phyloP scores from a whole-genome alignment of 2,329 filamentous ascomycete genomes.

The Pseudogymnoascus sp. region DNA sequence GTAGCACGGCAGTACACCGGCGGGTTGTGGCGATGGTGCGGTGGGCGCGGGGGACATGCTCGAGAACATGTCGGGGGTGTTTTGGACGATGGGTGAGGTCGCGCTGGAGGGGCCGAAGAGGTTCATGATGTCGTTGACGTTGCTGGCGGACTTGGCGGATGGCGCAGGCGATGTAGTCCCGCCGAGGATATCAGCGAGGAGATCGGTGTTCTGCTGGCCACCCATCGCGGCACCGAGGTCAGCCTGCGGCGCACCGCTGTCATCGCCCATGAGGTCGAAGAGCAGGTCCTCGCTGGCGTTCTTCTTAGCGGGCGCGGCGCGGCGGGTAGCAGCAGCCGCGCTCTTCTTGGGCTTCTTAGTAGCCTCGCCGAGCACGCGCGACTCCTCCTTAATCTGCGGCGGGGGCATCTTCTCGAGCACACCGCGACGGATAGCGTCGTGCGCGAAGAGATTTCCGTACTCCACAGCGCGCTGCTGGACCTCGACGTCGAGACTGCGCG shows the following conservation, averaged over 20 bases:
- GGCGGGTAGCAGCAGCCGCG: conserved; percentile 57
- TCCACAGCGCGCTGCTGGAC: conserved; percentile 94
- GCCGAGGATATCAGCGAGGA: conserved; percentile 86
- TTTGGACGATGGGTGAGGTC: conserved; percentile 39
- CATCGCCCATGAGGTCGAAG: conserved; percentile 82
- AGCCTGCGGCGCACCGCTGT: conserved; percentile 48
- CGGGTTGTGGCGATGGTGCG: conserved; percentile 32
- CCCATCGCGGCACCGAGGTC: conserved; percentile 47
- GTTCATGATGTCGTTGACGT: conserved; percentile 77
- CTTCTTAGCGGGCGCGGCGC: conserved; percentile 67
- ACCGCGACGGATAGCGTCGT: conserved; percentile 77
- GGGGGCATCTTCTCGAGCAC: conserved; percentile 97
- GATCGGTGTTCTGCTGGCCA: conserved; percentile 44
- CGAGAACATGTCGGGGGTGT: conserved; percentile 43
- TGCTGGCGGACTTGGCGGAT: conserved; percentile 41
- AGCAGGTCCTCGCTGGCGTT: conserved; percentile 86
- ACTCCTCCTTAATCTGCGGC: conserved; percentile 93
- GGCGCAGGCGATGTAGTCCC: conserved; percentile 49
- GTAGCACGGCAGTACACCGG: conserved; percentile 63
- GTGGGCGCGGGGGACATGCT: conserved; percentile 39
- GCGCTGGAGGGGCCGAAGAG: conserved; percentile 56
- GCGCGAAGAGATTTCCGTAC: conserved; percentile 88
- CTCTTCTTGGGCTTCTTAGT: conserved; percentile 59
- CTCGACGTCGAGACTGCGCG: conserved; percentile 86
- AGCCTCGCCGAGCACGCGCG: conserved; percentile 78